These are phyloP conservation scores for Lithospermum erythrorhizon DNA, from an alignment of 257 asterid species.

Conservation along the genomic window DNA sequence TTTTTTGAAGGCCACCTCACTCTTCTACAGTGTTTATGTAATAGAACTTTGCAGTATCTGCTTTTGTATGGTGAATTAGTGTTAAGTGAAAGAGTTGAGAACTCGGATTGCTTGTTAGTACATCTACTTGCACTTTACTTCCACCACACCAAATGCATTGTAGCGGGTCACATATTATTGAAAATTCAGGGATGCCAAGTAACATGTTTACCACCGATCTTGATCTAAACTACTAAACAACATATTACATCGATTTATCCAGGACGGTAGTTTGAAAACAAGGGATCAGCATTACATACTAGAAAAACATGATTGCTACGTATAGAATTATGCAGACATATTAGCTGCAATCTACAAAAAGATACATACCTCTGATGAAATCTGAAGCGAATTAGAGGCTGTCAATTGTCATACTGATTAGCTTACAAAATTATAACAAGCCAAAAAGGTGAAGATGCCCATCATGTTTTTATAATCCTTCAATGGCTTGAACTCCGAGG, in stretches of 20 bases:
- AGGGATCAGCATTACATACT: not conserved
- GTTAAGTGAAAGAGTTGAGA: not conserved
- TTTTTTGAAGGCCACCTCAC: not conserved
- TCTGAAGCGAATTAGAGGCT: not conserved
- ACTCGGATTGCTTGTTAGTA: too few relatives aligned
- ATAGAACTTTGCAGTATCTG: too few relatives aligned
- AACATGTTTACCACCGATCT: not conserved
- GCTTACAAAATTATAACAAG: not conserved
- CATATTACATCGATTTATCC: too few relatives aligned
- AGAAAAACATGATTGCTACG: not conserved
- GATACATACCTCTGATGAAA: not conserved
- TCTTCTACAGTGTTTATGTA: not conserved
- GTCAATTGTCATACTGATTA: not conserved
- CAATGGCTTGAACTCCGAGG: constrained; percentile 33
- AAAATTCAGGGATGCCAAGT: too few relatives aligned
- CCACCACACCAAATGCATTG: not conserved
- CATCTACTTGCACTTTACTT: too few relatives aligned
- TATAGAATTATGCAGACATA: not conserved
- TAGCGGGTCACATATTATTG: not conserved
- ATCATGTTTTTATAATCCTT: constrained; percentile 5
- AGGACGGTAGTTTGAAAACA: not conserved
- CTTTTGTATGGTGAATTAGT: not conserved
- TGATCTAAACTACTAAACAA: not conserved
- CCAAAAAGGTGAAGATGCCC: not conserved
- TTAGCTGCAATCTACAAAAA: not conserved